A percentile compares a stretch with the other conserved stretches of the same genome.
Evolutionary conservation across 495 filamentous ascomycete species (phyloP).

Genomic region (Parathielavia hyrcaniae): DNA sequence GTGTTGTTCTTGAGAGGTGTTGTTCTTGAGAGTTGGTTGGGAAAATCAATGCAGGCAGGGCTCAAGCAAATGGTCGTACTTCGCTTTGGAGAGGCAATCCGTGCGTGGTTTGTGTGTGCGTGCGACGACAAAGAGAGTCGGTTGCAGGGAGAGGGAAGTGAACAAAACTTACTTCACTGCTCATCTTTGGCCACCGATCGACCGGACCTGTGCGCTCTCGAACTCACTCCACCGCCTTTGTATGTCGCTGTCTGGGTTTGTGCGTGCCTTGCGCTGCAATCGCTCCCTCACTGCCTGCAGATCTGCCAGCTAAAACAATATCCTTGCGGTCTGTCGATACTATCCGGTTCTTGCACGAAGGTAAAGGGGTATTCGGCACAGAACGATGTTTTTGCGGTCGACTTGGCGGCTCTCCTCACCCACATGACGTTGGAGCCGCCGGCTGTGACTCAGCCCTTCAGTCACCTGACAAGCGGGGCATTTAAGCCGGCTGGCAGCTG

Average conservation of each 20-base stretch:
- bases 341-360: not conserved
- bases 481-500: slow-evolving; percentile 9
- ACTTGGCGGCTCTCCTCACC: slow-evolving; percentile 13
- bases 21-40: not conserved
- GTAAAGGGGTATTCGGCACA: slow-evolving; percentile 8
- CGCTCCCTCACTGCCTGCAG: not conserved
- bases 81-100: slow-evolving; percentile 24
- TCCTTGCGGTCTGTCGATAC: not conserved
- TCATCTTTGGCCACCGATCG: slow-evolving; percentile 30
- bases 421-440: slow-evolving; percentile 30
- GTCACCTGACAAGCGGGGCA: slow-evolving; percentile 33
- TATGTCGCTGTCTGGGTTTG: slow-evolving; percentile 2
- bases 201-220: slow-evolving; percentile 4
- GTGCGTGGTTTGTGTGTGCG: slow-evolving; percentile 10
- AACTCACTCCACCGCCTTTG: slow-evolving; percentile 21
- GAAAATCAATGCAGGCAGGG: slow-evolving; percentile 1
- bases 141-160: not conserved
- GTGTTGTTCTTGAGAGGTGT: too few species aligned
- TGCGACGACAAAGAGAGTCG: not conserved
- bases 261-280: not conserved
- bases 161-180: slow-evolving; percentile 33
- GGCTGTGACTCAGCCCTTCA: slow-evolving; percentile 29
- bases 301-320: not conserved
- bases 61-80: not conserved
- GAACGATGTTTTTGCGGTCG: slow-evolving; percentile 11